phyloP scores from a whole-genome alignment of 2,329 filamentous ascomycete genomes.

The Orbilia oligospora region DNA sequence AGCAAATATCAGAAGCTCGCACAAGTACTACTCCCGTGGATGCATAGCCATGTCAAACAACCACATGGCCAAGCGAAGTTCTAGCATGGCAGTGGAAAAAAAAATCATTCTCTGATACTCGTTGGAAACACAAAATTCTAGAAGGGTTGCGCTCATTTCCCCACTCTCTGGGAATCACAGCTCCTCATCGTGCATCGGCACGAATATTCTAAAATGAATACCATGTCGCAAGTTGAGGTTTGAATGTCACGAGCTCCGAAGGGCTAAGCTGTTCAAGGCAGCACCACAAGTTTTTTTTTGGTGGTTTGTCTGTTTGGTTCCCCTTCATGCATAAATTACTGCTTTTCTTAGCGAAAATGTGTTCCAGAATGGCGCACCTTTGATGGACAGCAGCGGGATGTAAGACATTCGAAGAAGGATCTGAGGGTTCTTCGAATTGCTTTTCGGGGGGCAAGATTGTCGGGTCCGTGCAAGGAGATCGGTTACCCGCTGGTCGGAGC shows the following conservation, averaged over 20 bases:
- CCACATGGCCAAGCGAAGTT: slow-evolving; percentile 48
- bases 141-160: slow-evolving; percentile 49
- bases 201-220: slow-evolving; percentile 13
- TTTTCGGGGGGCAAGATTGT: slow-evolving; percentile 38
- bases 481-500: slow-evolving; percentile 49
- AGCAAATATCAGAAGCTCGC: slow-evolving; percentile 13
- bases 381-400: slow-evolving; percentile 40
- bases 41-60: slow-evolving; percentile 41
- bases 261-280: slow-evolving; percentile 51
- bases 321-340: slow-evolving; percentile 54
- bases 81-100: slow-evolving; percentile 1
- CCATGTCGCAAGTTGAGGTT: slow-evolving; percentile 24
- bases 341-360: slow-evolving; percentile 55
- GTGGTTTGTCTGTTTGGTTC: slow-evolving; percentile 29
- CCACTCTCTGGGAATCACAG: slow-evolving; percentile 38
- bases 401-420: slow-evolving; percentile 52
- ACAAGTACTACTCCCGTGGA: slow-evolving; percentile 5
- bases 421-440: slow-evolving; percentile 44
- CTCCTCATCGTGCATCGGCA: slow-evolving; percentile 35
- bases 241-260: slow-evolving; percentile 26
- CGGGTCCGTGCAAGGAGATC: slow-evolving; percentile 19
- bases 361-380: slow-evolving; percentile 60
- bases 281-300: slow-evolving; percentile 25
- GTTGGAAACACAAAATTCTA: slow-evolving; percentile 48
- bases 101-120: slow-evolving; percentile 11